Base-by-base conservation (phyloP, 2,329 filamentous ascomycete species). In the Stagonosporopsis tanaceti region DNA sequence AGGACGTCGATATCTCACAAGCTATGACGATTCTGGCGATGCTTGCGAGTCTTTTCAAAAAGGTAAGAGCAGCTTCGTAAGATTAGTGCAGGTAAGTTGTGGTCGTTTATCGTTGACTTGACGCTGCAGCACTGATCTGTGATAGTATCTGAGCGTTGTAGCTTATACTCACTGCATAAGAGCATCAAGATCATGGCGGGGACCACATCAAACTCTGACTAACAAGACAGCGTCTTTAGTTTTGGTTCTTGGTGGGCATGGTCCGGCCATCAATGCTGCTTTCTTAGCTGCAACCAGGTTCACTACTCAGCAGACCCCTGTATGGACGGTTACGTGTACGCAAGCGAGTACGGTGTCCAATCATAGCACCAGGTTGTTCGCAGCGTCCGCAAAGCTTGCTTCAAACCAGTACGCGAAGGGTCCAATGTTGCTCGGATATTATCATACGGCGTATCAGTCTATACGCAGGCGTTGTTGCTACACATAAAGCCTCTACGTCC, bases 271-370 rank as follows among this genome's bases (percentile, higher is more conserved):
- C 22, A 15, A 28, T 20, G 24, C 30, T 11, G n/a, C 20, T 3
- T 22, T 34, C 4, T 11, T 17, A 7, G 12, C 17, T 32, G 42
- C 28, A 8, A 7, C n/a, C 9, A 6, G 17, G 12, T 30, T 20
- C 2, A 27, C 30, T 34, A 4, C n/a, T 34, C 22, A 25, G 27
- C 15, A 48, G 27, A 50, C 3, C 45, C 54, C 27, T 57, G 50
- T 6, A 22, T 4, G 6, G 20, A 7, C 2, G 14, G 15, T 44
- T 57, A 44, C 54, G 48, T 17, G 27, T 45, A 24, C 44, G 44
- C 34, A 53, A 57, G 48, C 54, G 54, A 57, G 34, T 57, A 57
- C 54, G 54, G 12, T 11, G 24, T 6, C 50, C 50, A 52, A 52
- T 52, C 50, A 52, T 9, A 24, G 14, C 24, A 15, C 9, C 15